phyloP scores from a whole-genome alignment of 768 basidiomycete species.

The Auricularia auricula-judae region DNA sequence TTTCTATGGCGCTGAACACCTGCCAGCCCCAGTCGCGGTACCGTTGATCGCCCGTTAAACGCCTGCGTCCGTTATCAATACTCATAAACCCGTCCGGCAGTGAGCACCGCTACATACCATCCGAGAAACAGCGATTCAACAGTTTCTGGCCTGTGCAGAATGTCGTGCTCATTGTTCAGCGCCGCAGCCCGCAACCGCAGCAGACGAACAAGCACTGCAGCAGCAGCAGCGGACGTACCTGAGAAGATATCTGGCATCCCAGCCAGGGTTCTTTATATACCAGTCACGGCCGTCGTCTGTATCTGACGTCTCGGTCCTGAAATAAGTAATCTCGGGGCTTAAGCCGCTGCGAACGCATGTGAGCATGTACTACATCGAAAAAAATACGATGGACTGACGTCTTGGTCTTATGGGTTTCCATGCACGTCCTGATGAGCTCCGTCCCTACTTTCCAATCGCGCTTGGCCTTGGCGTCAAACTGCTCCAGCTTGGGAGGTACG shows the following conservation, averaged over 20 bases:
- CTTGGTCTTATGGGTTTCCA: conserved; percentile 72
- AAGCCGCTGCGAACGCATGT: conserved; percentile 45
- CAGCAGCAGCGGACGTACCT: conserved; percentile 31
- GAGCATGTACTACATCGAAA: background rate
- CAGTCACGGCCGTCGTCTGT: conserved; percentile 40
- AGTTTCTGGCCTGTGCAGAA: conserved; percentile 65
- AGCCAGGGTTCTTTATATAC: conserved; percentile 65
- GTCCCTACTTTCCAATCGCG: conserved; percentile 77
- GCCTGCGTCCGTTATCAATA: conserved; percentile 13
- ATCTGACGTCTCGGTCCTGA: conserved; percentile 41
- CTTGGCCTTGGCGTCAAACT: conserved; percentile 49
- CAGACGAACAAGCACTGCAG: too few relatives aligned
- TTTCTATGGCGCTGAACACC: conserved; percentile 83
- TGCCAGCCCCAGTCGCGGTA: conserved; percentile 82
- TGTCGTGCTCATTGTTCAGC: too few relatives aligned
- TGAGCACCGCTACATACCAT: conserved; percentile 20
- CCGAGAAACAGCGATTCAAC: conserved; percentile 90
- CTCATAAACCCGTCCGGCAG: background rate
- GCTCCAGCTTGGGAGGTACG: conserved; percentile 51
- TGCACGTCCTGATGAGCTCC: conserved; percentile 78
- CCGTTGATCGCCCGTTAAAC: conserved; percentile 72
- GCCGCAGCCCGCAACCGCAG: too few relatives aligned
- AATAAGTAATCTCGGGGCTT: conserved; percentile 83
- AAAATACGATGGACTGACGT: conserved; percentile 43
- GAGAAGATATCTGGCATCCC: conserved; percentile 90